Conservation (phyloP, 2,329 filamentous ascomycete genomes). For the Penicillium griseofulvum region DNA sequence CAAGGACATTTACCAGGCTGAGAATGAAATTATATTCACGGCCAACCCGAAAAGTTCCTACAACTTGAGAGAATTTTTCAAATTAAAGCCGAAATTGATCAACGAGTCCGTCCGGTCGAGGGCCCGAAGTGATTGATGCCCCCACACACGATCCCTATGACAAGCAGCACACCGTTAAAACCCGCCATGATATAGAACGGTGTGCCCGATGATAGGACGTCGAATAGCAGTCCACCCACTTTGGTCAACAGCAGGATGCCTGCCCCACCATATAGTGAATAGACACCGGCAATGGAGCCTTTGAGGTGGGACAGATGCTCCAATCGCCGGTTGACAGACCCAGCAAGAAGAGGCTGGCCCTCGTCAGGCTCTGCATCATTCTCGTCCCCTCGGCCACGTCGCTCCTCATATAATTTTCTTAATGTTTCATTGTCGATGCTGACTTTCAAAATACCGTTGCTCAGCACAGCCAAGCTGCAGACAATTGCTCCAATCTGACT, state of each 20-base stretch:
- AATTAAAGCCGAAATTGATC: not conserved
- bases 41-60: not conserved
- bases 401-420: constrained; percentile 16
- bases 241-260: constrained; percentile 92
- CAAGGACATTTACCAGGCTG: not conserved
- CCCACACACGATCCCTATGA: constrained; percentile 32
- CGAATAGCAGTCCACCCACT: constrained; percentile 81
- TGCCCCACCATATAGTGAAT: constrained; percentile 83
- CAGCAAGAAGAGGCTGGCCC: constrained; percentile 31
- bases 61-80: not conserved
- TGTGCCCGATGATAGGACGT: constrained; percentile 67
- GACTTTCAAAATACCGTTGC: constrained; percentile 67
- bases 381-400: constrained; percentile 6
- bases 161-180: constrained; percentile 74
- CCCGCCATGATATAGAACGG: constrained; percentile 93
- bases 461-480: constrained; percentile 85
- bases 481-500: constrained; percentile 97
- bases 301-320: constrained; percentile 63
- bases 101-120: constrained; percentile 6
- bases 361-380: constrained; percentile 22
- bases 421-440: constrained; percentile 18
- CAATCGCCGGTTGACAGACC: constrained; percentile 20
- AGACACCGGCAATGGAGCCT: constrained; percentile 90
- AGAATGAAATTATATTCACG: not conserved
- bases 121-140: constrained; percentile 22